These are phyloP conservation scores for Prinsepia uniflora DNA, from an alignment of 306 rosid genomes.

Conservation along the genomic window DNA sequence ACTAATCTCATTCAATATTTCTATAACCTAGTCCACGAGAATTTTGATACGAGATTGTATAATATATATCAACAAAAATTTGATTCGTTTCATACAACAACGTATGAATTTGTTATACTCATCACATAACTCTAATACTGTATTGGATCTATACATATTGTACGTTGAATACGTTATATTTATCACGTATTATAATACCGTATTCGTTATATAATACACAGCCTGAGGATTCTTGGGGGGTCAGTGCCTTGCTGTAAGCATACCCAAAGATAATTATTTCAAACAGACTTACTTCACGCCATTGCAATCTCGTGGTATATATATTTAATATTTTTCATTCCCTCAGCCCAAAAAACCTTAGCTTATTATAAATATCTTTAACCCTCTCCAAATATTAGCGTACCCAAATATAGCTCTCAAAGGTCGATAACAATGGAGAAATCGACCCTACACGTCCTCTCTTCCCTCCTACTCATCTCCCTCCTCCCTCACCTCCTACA, in stretches of 20 bases:
- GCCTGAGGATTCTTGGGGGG: neutral
- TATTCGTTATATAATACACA: no score
- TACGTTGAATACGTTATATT: no score
- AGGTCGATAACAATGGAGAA: neutral
- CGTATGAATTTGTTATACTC: no score
- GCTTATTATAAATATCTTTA: neutral
- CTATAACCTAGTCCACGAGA: no score
- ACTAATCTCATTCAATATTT: no score
- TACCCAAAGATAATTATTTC: conserved; percentile 6
- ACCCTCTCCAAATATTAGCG: neutral
- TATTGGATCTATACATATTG: no score
- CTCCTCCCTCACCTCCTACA: conserved; percentile 10
- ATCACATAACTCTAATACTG: no score
- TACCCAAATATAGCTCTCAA: neutral
- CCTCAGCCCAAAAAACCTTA: neutral
- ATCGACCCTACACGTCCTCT: neutral
- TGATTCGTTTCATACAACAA: no score
- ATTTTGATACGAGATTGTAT: no score
- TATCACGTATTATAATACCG: no score
- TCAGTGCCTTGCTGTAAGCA: conserved; percentile 19
- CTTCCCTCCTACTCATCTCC: conserved; percentile 17
- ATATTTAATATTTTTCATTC: neutral
- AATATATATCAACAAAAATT: no score
- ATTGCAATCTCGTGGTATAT: conserved; percentile 7
- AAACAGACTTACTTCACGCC: conserved; percentile 31